phyloP scores from a whole-genome alignment of 768 basidiomycete genomes.

The Phlegmacium glaucopus region DNA sequence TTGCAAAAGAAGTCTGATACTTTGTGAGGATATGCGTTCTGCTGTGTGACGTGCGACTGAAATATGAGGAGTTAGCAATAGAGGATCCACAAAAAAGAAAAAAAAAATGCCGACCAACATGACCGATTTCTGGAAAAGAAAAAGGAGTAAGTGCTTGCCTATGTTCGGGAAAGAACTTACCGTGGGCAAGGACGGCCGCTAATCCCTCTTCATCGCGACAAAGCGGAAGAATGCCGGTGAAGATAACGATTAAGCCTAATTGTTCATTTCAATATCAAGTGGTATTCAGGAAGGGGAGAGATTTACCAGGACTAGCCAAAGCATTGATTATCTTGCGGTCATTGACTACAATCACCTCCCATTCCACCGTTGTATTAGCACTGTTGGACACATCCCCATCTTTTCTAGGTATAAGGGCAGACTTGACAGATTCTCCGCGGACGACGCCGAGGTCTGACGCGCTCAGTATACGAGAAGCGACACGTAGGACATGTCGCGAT shows the following conservation, averaged over 20 bases:
- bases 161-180: slow-evolving; percentile 34
- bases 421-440: slow-evolving; percentile 25
- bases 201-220: slow-evolving; percentile 77
- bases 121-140: slow-evolving; percentile 66
- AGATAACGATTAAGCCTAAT: slow-evolving; percentile 78
- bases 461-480: slow-evolving; percentile 67
- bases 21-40: slow-evolving; percentile 49
- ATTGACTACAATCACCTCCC: slow-evolving; percentile 78
- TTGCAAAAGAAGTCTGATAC: slow-evolving; percentile 37
- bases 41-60: slow-evolving; percentile 44
- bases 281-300: neutral
- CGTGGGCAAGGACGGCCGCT: slow-evolving; percentile 82
- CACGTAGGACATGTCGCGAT: slow-evolving; percentile 61
- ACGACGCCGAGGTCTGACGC: slow-evolving; percentile 72
- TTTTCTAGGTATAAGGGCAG: slow-evolving; percentile 29
- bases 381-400: slow-evolving; percentile 25
- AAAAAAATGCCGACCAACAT: slow-evolving; percentile 45
- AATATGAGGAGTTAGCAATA: neutral
- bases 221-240: slow-evolving; percentile 83
- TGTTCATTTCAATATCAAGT: neutral
- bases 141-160: neutral
- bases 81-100: neutral
- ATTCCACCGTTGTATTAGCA: slow-evolving; percentile 33
- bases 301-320: slow-evolving; percentile 64
- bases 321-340: slow-evolving; percentile 74